phyloP scores from a whole-genome alignment of 2,329 filamentous ascomycete species.

The Aspergillus melleus region DNA sequence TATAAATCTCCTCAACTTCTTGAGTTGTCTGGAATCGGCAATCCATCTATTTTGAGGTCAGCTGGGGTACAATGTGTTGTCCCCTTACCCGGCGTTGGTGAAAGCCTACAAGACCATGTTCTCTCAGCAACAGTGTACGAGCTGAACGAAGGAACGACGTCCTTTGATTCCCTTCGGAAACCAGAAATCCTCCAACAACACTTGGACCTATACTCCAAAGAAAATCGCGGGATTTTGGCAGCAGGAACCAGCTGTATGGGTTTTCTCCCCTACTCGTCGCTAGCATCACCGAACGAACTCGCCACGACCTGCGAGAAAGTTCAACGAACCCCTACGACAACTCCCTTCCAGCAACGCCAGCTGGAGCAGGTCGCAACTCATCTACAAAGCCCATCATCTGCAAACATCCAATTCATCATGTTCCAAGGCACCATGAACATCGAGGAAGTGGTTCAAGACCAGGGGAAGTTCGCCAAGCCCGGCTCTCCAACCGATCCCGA shows the following conservation, averaged over 20 bases:
- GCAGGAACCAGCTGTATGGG: constrained; percentile 6
- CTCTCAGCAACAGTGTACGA: constrained; percentile 18
- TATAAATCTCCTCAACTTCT: constrained; percentile 58
- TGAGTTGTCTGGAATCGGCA: constrained; percentile 63
- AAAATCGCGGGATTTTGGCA: constrained; percentile 5
- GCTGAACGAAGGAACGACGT: constrained; percentile 2
- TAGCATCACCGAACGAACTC: constrained; percentile 1
- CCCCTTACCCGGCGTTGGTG: constrained; percentile 45
- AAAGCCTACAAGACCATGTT: constrained; percentile 49
- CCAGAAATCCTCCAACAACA: constrained; percentile 4
- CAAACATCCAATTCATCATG: constrained; percentile 3
- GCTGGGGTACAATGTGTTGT: constrained; percentile 44
- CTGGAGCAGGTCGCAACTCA: background rate
- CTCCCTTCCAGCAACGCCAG: constrained; percentile 1
- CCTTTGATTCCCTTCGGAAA: constrained; percentile 12
- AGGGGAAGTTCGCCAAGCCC: constrained; percentile 3
- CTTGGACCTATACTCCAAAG: constrained; percentile 7
- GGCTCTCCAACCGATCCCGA: background rate
- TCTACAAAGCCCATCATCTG: background rate
- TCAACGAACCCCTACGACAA: background rate
- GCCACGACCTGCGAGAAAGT: constrained; percentile 2
- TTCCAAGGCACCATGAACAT: background rate
- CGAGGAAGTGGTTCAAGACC: background rate
- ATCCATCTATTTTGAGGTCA: constrained; percentile 39
- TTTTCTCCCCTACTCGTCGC: constrained; percentile 9